Percentiles rank a stretch among this genome's conserved stretches.
phyloP scores from a whole-genome alignment of 2,329 filamentous ascomycete species.

The Aquanectria penicillioides region DNA sequence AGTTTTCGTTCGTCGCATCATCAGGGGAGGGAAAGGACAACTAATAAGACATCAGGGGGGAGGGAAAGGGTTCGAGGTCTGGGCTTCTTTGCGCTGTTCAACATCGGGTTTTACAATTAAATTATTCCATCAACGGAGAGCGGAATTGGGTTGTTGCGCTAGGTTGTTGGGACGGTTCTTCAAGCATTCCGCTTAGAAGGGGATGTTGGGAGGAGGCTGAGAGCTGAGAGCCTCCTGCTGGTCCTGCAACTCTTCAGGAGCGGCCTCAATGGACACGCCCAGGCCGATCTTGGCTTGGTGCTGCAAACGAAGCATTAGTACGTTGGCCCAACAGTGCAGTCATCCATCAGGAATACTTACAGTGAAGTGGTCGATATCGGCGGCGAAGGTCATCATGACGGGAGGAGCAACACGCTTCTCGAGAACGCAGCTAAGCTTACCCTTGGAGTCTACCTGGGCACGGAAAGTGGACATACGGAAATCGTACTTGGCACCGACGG shows the following conservation, averaged over 20 bases:
- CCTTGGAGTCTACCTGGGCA: slow-evolving; percentile 93
- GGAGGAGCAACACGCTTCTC: slow-evolving; percentile 96
- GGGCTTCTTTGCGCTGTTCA: slow-evolving; percentile 35
- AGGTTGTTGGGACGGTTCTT: slow-evolving; percentile 29
- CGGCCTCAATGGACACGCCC: slow-evolving; percentile 89
- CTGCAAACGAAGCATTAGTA: slow-evolving; percentile 61
- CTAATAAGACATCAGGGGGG: slow-evolving; percentile 45
- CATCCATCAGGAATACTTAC: slow-evolving; percentile 63
- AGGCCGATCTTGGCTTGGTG: slow-evolving; percentile 95
- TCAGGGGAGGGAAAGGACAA: slow-evolving; percentile 34
- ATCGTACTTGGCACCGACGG: slow-evolving; percentile 96
- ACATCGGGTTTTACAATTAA: slow-evolving; percentile 41
- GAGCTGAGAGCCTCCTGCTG: slow-evolving; percentile 74
- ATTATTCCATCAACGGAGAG: slow-evolving; percentile 38
- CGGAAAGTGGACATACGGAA: slow-evolving; percentile 96
- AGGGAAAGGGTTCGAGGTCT: slow-evolving; percentile 31
- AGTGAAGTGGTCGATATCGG: slow-evolving; percentile 95
- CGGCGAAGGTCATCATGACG: slow-evolving; percentile 93
- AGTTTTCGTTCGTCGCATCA: slow-evolving; percentile 30
- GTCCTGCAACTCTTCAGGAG: slow-evolving; percentile 86
- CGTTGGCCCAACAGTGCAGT: not conserved
- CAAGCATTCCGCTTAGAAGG: slow-evolving; percentile 62
- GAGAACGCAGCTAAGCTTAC: slow-evolving; percentile 90
- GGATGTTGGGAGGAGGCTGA: slow-evolving; percentile 66
- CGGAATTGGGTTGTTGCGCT: slow-evolving; percentile 31